Evolutionary conservation across 441 rosid genomes (phyloP).

Genomic region (Cnidoscolus chayamansa): DNA sequence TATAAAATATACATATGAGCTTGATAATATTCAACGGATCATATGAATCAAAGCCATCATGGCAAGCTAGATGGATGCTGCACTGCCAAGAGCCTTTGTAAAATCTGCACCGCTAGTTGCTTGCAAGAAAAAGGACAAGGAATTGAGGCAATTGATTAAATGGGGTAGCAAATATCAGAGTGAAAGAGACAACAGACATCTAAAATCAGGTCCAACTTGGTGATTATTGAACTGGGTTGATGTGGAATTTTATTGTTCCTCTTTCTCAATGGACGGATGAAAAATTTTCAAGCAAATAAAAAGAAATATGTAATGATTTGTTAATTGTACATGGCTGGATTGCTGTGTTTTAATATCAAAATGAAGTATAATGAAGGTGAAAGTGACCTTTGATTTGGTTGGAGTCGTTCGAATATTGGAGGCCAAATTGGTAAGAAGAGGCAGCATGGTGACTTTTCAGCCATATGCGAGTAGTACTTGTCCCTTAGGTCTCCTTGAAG

Average conservation of each 20-base stretch:
- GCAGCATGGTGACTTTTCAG: neutral
- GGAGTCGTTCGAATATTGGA: neutral
- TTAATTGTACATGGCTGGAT: too few relatives aligned
- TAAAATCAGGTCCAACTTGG: neutral
- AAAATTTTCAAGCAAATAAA: neutral
- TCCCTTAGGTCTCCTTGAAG: too few relatives aligned
- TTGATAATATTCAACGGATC: too few relatives aligned
- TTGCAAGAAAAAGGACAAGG: neutral
- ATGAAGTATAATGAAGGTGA: neutral
- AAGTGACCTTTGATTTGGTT: neutral
- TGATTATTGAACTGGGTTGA: neutral
- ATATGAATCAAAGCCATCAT: neutral
- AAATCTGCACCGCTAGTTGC: constrained; percentile 16
- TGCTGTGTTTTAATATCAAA: too few relatives aligned
- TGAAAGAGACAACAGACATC: constrained; percentile 4
- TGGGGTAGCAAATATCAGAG: too few relatives aligned
- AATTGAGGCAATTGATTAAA: neutral
- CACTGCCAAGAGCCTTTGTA: neutral
- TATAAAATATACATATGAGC: too few relatives aligned
- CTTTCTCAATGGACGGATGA: neutral
- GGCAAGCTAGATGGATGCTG: neutral
- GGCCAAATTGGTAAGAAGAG: neutral
- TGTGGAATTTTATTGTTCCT: neutral
- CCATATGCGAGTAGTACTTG: neutral
- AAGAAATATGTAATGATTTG: too few relatives aligned